A percentile compares a stretch with the other conserved stretches of the same genome.
phyloP scores from a whole-genome alignment of 164 flowering plant species.

The Cinnamomum micranthum region DNA sequence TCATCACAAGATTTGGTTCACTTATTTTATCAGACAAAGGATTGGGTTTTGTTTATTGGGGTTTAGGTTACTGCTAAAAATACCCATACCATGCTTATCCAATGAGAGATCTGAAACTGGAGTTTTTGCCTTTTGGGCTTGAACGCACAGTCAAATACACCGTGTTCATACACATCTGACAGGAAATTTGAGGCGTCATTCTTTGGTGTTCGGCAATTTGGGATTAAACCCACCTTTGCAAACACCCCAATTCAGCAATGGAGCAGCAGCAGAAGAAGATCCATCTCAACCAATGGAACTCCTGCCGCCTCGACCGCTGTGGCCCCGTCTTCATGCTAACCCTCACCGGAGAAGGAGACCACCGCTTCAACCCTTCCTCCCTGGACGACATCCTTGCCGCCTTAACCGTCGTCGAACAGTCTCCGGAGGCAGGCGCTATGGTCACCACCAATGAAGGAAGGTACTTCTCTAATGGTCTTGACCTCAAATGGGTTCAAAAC shows the following conservation, averaged over 20 bases:
- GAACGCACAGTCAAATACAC: not conserved
- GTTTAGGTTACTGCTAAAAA: no score
- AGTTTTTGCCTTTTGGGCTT: no score
- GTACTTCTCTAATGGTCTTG: slow-evolving; percentile 21
- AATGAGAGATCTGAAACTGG: no score
- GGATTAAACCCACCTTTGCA: not conserved
- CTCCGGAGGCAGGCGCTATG: slow-evolving; percentile 12
- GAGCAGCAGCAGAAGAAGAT: not conserved
- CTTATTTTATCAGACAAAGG: no score
- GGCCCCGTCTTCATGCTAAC: slow-evolving; percentile 12
- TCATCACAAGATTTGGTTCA: no score
- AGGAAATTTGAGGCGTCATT: not conserved
- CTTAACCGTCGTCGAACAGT: not conserved
- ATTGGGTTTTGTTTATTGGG: no score
- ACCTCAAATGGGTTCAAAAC: slow-evolving; percentile 8
- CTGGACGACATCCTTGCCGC: slow-evolving; percentile 8
- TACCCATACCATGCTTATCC: no score
- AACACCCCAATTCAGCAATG: slow-evolving; percentile 1
- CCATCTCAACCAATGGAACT: not conserved
- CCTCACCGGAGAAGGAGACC: slow-evolving; percentile 9
- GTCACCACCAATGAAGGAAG: slow-evolving; percentile 20
- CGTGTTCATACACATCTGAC: not conserved
- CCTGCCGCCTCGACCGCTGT: slow-evolving; percentile 9
- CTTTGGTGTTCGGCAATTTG: not conserved
- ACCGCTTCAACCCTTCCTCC: slow-evolving; percentile 15